phyloP scores from a whole-genome alignment of 768 basidiomycete species.

The Lepiota brunneoincarnata region DNA sequence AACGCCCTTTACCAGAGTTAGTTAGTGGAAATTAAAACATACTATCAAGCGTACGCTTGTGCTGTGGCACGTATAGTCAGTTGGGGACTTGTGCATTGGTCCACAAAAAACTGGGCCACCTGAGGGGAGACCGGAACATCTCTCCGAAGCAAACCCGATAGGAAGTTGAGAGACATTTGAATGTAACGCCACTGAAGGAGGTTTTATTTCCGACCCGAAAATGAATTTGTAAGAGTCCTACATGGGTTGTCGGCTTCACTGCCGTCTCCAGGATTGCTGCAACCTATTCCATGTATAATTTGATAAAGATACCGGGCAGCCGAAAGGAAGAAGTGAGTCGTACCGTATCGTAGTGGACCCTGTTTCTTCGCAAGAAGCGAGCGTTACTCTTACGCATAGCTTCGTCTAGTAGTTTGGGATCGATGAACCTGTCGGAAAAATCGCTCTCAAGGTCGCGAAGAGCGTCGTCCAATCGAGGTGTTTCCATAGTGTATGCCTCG shows the following conservation, averaged over 20 bases:
- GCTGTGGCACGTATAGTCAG: slow-evolving; percentile 61
- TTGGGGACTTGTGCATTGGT: slow-evolving; percentile 68
- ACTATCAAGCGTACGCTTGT: slow-evolving; percentile 49
- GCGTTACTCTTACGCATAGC: slow-evolving; percentile 39
- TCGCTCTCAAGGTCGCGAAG: slow-evolving; percentile 48
- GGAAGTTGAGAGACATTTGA: slow-evolving; percentile 64
- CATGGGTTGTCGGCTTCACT: slow-evolving; percentile 64
- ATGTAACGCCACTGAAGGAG: slow-evolving; percentile 73
- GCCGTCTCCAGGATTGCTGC: slow-evolving; percentile 60
- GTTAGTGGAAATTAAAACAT: background rate
- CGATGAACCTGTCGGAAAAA: slow-evolving; percentile 40
- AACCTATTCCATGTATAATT: slow-evolving; percentile 37
- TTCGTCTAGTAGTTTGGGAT: slow-evolving; percentile 39
- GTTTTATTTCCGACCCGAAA: background rate
- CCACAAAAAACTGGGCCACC: slow-evolving; percentile 61
- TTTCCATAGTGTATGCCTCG: slow-evolving; percentile 52
- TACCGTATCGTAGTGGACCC: slow-evolving; percentile 50
- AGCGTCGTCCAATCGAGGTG: slow-evolving; percentile 45
- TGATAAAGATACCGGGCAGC: slow-evolving; percentile 11
- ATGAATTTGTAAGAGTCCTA: slow-evolving; percentile 32
- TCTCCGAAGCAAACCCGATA: slow-evolving; percentile 60
- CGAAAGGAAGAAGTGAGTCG: slow-evolving; percentile 4
- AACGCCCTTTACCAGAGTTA: slow-evolving; percentile 9
- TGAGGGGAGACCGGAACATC: slow-evolving; percentile 53
- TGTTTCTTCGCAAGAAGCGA: slow-evolving; percentile 44